These are phyloP conservation scores for Echeveria elegans DNA, from an alignment of 164 flowering plant species.

Conservation along the genomic window DNA sequence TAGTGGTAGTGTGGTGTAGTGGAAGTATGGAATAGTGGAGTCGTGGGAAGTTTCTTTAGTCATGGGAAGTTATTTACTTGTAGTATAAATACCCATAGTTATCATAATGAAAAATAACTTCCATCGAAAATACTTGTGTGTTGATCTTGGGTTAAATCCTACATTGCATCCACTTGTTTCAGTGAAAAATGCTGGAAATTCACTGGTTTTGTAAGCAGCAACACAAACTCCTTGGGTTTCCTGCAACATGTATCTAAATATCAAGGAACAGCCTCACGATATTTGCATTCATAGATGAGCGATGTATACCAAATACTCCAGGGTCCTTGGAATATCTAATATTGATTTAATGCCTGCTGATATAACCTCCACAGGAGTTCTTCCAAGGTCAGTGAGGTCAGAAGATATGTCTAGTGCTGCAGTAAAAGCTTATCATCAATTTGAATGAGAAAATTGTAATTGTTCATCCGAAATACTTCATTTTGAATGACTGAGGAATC, in stretches of 20 bases:
- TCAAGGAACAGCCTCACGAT: not conserved
- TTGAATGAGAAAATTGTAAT: not conserved
- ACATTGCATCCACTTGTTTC: constrained; percentile 89
- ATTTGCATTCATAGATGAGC: not conserved
- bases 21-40: no score
- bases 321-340: constrained; percentile 85
- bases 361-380: constrained; percentile 80
- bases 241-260: constrained; percentile 29
- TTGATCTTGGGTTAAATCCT: no score
- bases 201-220: constrained; percentile 68
- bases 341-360: constrained; percentile 97
- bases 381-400: constrained; percentile 94
- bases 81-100: no score
- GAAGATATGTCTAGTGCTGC: constrained; percentile 95
- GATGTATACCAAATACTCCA: constrained; percentile 72
- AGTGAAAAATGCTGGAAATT: constrained; percentile 95
- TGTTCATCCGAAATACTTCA: not conserved
- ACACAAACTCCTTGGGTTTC: constrained; percentile 96
- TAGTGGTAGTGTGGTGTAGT: no score
- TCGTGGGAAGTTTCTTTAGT: no score
- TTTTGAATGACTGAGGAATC: not conserved
- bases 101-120: no score
- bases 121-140: no score
- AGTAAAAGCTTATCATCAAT: constrained; percentile 9
- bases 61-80: no score